A percentile compares a stretch with the other conserved stretches of the same genome.
Conservation (phyloP, 2,329 filamentous ascomycete species). For the Huntiella savannae region DNA sequence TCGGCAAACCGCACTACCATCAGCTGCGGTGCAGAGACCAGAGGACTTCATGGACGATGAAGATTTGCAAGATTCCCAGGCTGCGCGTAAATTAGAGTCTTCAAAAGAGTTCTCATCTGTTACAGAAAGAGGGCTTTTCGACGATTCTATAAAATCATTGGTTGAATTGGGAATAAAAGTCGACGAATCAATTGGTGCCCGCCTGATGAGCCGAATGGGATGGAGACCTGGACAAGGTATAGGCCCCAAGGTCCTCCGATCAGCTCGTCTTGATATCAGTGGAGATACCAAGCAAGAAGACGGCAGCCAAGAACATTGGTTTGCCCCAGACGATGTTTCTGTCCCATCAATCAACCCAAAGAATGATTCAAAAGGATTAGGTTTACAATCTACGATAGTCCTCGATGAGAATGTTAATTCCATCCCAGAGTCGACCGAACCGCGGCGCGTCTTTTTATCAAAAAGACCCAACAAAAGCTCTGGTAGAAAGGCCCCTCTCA, state of each 20-base stretch:
- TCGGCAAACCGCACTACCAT: constrained; percentile 21
- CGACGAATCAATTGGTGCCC: constrained; percentile 73
- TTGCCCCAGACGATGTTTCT: constrained; percentile 63
- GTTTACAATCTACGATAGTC: constrained; percentile 16
- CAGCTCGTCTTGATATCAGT: constrained; percentile 39
- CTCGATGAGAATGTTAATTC: too few relatives aligned
- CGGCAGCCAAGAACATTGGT: constrained; percentile 34
- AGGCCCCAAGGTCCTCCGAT: constrained; percentile 64
- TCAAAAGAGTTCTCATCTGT: constrained; percentile 56
- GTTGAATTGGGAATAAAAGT: constrained; percentile 22
- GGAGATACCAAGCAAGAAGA: neutral
- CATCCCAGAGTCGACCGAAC: too few relatives aligned
- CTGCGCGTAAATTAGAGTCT: constrained; percentile 60
- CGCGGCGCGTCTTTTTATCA: too few relatives aligned
- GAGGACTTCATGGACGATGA: constrained; percentile 99
- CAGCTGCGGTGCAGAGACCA: constrained; percentile 35
- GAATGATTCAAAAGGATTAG: constrained; percentile 50
- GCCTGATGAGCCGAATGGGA: constrained; percentile 76
- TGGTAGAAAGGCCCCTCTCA: constrained; percentile 16
- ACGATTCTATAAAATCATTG: constrained; percentile 17
- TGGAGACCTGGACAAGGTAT: constrained; percentile 91
- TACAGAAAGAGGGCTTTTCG: too few relatives aligned
- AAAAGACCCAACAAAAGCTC: too few relatives aligned
- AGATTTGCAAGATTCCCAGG: constrained; percentile 68
- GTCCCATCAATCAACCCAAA: constrained; percentile 47